Percentiles rank a stretch among this genome's conserved stretches.
Conservation (phyloP, 2,329 filamentous ascomycete species). For the Colletotrichum sidae region DNA sequence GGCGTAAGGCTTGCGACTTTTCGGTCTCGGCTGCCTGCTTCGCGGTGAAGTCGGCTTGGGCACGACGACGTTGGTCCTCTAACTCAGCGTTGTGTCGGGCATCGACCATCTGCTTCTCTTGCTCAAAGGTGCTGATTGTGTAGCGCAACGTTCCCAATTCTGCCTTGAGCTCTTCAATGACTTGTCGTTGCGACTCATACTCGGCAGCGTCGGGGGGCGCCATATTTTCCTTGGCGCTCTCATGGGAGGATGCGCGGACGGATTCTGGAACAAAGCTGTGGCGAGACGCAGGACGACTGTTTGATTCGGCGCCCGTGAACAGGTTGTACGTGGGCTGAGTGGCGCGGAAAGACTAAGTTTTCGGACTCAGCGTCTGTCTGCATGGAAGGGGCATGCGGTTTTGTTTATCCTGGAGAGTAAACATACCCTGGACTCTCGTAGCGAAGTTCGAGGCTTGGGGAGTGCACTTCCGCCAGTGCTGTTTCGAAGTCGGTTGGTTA, state of each 20-base stretch:
- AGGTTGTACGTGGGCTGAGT: constrained; percentile 71
- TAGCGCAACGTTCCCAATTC: constrained; percentile 91
- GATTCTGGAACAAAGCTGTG: constrained; percentile 55
- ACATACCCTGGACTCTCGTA: constrained; percentile 54
- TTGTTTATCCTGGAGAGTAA: constrained; percentile 38
- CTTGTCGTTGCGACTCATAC: constrained; percentile 67
- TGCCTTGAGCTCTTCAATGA: constrained; percentile 84
- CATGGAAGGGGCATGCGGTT: constrained; percentile 16
- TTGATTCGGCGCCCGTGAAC: constrained; percentile 62
- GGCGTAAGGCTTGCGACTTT: constrained; percentile 59
- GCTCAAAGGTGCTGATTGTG: constrained; percentile 85
- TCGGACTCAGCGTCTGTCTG: constrained; percentile 16
- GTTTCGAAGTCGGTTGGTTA: constrained; percentile 48
- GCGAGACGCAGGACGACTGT: constrained; percentile 52
- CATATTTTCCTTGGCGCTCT: constrained; percentile 71
- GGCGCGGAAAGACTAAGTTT: constrained; percentile 57
- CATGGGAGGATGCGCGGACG: constrained; percentile 61
- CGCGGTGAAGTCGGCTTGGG: constrained; percentile 85
- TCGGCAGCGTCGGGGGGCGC: constrained; percentile 69
- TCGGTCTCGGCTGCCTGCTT: constrained; percentile 70
- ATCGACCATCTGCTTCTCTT: constrained; percentile 84
- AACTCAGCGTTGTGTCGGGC: constrained; percentile 87
- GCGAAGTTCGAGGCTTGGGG: constrained; percentile 49
- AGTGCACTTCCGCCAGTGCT: constrained; percentile 52
- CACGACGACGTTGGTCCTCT: constrained; percentile 80